phyloP scores from a whole-genome alignment of 2,329 filamentous ascomycete species.

The Colletotrichum tofieldiae region DNA sequence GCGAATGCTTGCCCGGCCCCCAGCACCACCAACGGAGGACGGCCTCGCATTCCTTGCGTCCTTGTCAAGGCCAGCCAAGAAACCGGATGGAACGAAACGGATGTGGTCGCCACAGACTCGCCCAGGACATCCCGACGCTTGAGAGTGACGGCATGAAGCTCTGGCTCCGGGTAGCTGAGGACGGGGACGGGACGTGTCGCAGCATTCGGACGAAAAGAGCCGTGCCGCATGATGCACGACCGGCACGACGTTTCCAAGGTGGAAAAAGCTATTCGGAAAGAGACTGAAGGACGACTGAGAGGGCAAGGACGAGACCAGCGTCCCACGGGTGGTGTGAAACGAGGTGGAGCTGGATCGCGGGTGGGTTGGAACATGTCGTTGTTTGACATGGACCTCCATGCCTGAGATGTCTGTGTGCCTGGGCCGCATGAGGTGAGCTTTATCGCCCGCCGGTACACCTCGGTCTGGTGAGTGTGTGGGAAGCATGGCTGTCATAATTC shows the following conservation, averaged over 20 bases:
- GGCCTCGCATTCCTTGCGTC: slow-evolving; percentile 17
- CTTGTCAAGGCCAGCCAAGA: slow-evolving; percentile 1
- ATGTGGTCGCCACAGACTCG: slow-evolving; percentile 11
- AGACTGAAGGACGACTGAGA: not conserved
- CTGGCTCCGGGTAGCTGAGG: slow-evolving; percentile 12
- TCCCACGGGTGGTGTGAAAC: slow-evolving; percentile 23
- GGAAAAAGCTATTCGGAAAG: not conserved
- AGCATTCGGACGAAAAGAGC: slow-evolving; percentile 33
- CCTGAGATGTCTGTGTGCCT: slow-evolving; percentile 12
- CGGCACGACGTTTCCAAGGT: slow-evolving; percentile 16
- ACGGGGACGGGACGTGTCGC: slow-evolving; percentile 35
- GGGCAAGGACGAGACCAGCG: not conserved
- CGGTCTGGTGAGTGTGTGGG: not conserved
- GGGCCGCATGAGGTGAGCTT: not conserved
- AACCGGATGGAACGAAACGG: slow-evolving; percentile 31
- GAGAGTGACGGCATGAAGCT: slow-evolving; percentile 17
- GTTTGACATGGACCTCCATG: slow-evolving; percentile 37
- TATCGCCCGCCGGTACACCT: not conserved
- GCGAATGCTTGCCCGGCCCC: slow-evolving; percentile 10
- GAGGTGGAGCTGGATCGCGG: slow-evolving; percentile 7
- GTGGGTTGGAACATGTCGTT: slow-evolving; percentile 23
- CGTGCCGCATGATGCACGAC: slow-evolving; percentile 33
- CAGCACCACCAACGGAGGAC: not conserved
- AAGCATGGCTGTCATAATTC: slow-evolving; percentile 8
- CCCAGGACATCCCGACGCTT: slow-evolving; percentile 16